Percentiles rank a stretch among this genome's conserved stretches.
These are phyloP conservation scores for Candida oleophila DNA, from an alignment of 805 yeast genomes.

Conservation along the genomic window DNA sequence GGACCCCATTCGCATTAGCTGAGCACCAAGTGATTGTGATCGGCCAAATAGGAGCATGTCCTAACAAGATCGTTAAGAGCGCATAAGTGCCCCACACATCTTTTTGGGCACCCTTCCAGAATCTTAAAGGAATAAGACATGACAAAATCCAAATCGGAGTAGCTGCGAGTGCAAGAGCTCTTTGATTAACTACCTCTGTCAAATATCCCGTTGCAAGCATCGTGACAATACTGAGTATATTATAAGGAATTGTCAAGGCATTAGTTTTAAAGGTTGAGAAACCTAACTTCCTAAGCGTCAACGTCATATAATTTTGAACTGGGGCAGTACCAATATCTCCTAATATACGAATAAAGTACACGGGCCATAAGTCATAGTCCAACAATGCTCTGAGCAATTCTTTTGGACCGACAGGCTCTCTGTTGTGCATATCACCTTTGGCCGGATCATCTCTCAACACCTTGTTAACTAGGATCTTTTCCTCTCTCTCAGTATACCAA, in stretches of 20 bases:
- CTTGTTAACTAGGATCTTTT: slow-evolving; percentile 27
- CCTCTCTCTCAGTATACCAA: slow-evolving; percentile 29
- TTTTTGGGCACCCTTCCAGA: slow-evolving; percentile 40
- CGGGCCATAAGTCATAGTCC: slow-evolving; percentile 29
- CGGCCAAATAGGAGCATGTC: slow-evolving; percentile 53
- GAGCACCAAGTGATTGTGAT: slow-evolving; percentile 62
- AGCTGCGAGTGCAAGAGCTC: slow-evolving; percentile 19
- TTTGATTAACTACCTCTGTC: slow-evolving; percentile 21
- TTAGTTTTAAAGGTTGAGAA: slow-evolving; percentile 52
- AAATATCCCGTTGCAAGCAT: slow-evolving; percentile 21
- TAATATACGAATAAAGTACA: slow-evolving; percentile 22
- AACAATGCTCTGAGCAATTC: slow-evolving; percentile 17
- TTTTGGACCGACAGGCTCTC: slow-evolving; percentile 22
- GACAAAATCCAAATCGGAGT: slow-evolving; percentile 20
- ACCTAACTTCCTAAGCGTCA: slow-evolving; percentile 32
- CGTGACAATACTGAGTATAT: slow-evolving; percentile 23
- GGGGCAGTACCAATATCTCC: slow-evolving; percentile 17
- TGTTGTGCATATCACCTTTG: slow-evolving; percentile 31
- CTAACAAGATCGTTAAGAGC: slow-evolving; percentile 37
- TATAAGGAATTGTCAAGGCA: slow-evolving; percentile 50
- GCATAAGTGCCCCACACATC: slow-evolving; percentile 44
- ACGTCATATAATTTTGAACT: slow-evolving; percentile 8
- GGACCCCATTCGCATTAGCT: slow-evolving; percentile 58
- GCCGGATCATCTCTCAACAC: slow-evolving; percentile 29
- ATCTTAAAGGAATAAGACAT: slow-evolving; percentile 27